These are phyloP conservation scores for Diplosphaera chodatii DNA, from an alignment of 139 green algal species.

Conservation along the genomic window DNA sequence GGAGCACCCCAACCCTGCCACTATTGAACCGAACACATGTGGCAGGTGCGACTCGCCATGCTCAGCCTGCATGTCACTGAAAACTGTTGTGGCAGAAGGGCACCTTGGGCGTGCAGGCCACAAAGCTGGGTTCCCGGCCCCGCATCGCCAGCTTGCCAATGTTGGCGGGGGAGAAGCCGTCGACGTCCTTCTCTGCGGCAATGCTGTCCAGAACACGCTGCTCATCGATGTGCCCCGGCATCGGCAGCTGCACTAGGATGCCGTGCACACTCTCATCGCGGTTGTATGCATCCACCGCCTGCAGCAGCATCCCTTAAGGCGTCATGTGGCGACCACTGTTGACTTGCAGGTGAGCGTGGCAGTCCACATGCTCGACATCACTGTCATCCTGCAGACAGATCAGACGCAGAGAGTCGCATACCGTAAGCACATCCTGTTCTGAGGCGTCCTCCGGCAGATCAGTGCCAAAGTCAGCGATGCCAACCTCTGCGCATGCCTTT, in stretches of 20 bases:
- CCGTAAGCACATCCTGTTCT: conserved; percentile 85
- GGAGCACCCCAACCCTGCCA: no score
- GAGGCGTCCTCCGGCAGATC: conserved; percentile 79
- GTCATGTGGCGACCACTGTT: no score
- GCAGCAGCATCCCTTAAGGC: no score
- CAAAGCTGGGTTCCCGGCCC: conserved; percentile 64
- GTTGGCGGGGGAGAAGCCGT: conserved; percentile 93
- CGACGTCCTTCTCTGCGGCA: conserved; percentile 88
- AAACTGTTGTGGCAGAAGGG: no score
- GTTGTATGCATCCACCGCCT: conserved; percentile 70
- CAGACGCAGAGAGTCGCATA: no score
- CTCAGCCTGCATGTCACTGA: no score
- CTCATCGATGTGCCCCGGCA: conserved; percentile 77
- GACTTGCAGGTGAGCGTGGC: no score
- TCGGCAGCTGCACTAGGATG: conserved; percentile 86
- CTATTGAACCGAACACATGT: no score
- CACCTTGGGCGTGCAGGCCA: conserved; percentile 77
- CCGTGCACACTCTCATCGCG: conserved; percentile 71
- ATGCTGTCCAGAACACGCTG: conserved; percentile 72
- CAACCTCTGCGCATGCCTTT: conserved; percentile 87
- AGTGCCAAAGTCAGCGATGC: conserved; percentile 79
- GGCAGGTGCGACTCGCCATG: no score
- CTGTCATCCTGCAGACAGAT: no score
- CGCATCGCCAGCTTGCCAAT: conserved; percentile 83
- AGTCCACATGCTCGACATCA: no score